phyloP scores from a whole-genome alignment of 73 alveolate species.

The Diophrys appendiculata region DNA sequence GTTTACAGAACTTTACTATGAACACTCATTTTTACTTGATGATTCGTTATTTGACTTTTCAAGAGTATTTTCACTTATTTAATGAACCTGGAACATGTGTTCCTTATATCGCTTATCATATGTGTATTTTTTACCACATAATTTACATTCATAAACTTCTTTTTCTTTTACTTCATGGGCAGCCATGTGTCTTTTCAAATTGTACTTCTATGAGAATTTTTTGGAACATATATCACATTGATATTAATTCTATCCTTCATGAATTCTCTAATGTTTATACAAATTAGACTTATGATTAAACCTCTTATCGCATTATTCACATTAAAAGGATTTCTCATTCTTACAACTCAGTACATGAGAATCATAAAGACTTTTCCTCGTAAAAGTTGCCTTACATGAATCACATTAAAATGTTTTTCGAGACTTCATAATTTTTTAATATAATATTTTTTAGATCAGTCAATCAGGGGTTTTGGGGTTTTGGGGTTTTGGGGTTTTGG shows the following conservation, averaged over 20 bases:
- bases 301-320: neutral
- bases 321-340: no score
- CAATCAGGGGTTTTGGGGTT: no score
- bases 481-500: no score
- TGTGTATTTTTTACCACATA: neutral
- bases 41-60: neutral
- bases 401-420: no score
- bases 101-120: neutral
- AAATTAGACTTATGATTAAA: neutral
- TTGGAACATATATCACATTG: neutral
- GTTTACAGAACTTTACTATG: no score
- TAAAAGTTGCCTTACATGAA: no score
- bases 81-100: neutral
- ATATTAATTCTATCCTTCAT: neutral
- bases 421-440: no score
- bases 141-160: neutral
- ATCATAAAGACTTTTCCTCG: no score
- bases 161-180: neutral
- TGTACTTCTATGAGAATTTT: neutral
- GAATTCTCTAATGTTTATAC: neutral
- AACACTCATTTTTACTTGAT: neutral
- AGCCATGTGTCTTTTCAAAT: neutral
- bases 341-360: no score
- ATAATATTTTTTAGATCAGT: no score
- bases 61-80: neutral